Evolutionary conservation across 768 basidiomycete species (phyloP), one percentile per base, ranked within the genome.

Genomic region (Trametes punicea): DNA sequence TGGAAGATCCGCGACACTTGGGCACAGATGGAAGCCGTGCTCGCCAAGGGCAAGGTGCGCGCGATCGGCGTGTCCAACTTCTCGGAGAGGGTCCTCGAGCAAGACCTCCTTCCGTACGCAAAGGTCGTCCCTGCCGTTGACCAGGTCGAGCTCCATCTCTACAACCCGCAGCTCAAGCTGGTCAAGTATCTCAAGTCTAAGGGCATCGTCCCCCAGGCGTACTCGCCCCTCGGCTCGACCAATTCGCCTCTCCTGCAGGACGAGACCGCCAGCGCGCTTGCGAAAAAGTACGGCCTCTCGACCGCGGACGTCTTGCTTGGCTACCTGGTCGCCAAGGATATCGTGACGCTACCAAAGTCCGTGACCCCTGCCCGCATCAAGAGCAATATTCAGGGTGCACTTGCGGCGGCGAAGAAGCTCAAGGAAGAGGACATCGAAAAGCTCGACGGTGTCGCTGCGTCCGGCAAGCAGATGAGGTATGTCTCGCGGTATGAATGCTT

Each of bases 51-150:
- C 63, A 88, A 86, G 70, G 83, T 84, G 60, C 72, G 66, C 61
- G 65, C 74, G 21, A 88, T 89, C 63, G 90, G 90, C 27, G 83
- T 85, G 29, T 90, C 87, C 61, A 93, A 93, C 76, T 87, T 83
- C 68, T 86, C 84, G 27, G 73, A 85, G 67, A 71, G 68, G 55
- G 81, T 84, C 66, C 75, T 94, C 18, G 82, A 90, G 65, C 80
- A 88, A 62, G 79, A 85, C 61, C 80, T 93, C 50, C 75, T 90
- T 34, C 78, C 84, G 20, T 80, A 75, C 9, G 87, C 84, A 33
- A 80, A 81, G 58, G 77, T 92, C 62, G 67, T 82, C 16, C 89
- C 90, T 7, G 86, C 80, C 18, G 88, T 88, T 25, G 72, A 93
- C 69, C 89, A 78, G 84, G 76, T 93, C 45, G 88, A 88, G 64